phyloP scores from a whole-genome alignment of 352 stramenopile genomes.

The Pythium graminicola region DNA sequence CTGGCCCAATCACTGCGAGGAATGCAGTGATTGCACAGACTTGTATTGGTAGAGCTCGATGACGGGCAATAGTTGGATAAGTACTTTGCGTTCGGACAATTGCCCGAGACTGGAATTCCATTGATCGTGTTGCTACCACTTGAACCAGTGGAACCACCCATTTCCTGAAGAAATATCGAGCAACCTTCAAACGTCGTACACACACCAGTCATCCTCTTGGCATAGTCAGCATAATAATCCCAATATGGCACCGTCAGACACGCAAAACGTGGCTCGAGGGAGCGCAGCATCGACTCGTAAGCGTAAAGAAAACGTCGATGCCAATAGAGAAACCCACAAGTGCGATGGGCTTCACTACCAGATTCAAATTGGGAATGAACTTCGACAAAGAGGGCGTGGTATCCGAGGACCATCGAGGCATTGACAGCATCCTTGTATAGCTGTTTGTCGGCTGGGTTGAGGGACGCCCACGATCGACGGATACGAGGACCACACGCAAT shows the following conservation, averaged over 20 bases:
- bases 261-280: slow-evolving; percentile 43
- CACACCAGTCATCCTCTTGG: slow-evolving; percentile 25
- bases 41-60: slow-evolving; percentile 24
- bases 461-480: slow-evolving; percentile 38
- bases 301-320: slow-evolving; percentile 60
- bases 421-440: slow-evolving; percentile 60
- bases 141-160: slow-evolving; percentile 39
- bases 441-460: slow-evolving; percentile 42
- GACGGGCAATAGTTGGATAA: slow-evolving; percentile 47
- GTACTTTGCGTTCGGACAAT: slow-evolving; percentile 18
- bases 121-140: slow-evolving; percentile 20
- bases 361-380: slow-evolving; percentile 39
- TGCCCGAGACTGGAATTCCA: slow-evolving; percentile 15
- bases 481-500: slow-evolving; percentile 35
- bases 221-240: slow-evolving; percentile 70
- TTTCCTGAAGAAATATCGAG: slow-evolving; percentile 52
- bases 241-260: slow-evolving; percentile 76
- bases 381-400: slow-evolving; percentile 53
- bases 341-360: slow-evolving; percentile 35
- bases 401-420: slow-evolving; percentile 39
- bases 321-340: slow-evolving; percentile 60
- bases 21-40: slow-evolving; percentile 48
- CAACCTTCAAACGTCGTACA: slow-evolving; percentile 49
- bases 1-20: slow-evolving; percentile 43
- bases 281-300: slow-evolving; percentile 75